Evolutionary conservation across 345 rosid genomes (phyloP).

Genomic region (Kandelia obovata): DNA sequence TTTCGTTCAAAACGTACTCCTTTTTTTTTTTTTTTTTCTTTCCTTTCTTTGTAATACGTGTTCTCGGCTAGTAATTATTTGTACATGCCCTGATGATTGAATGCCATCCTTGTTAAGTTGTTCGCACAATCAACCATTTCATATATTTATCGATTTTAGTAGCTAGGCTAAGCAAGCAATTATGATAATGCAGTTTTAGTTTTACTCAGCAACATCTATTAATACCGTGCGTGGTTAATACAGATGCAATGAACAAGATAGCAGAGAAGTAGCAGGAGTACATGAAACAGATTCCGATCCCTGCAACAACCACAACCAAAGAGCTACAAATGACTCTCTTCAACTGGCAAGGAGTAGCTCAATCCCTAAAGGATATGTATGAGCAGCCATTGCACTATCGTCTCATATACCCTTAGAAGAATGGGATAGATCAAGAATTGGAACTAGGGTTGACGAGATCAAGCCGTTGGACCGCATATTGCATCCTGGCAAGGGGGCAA

Average conservation of each 20-base stretch:
- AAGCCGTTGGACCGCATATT: slow-evolving; percentile 15
- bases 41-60: neutral
- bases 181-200: no score
- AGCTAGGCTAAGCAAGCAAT: no score
- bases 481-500: slow-evolving; percentile 17
- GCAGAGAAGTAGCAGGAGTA: slow-evolving; percentile 17
- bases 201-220: neutral
- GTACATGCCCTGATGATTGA: no score
- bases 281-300: slow-evolving; percentile 18
- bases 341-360: slow-evolving; percentile 21
- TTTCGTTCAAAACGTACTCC: no score
- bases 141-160: neutral
- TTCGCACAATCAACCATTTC: no score
- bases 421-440: slow-evolving; percentile 29
- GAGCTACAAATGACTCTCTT: neutral
- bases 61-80: no score
- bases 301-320: neutral
- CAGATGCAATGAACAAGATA: neutral
- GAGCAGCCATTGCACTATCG: slow-evolving; percentile 28
- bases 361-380: slow-evolving; percentile 15
- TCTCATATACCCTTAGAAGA: slow-evolving; percentile 13
- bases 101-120: no score
- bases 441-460: neutral
- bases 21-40: no score
- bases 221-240: neutral